Conservation (phyloP, 768 basidiomycete genomes). For the Hypsizygus marmoreus region DNA sequence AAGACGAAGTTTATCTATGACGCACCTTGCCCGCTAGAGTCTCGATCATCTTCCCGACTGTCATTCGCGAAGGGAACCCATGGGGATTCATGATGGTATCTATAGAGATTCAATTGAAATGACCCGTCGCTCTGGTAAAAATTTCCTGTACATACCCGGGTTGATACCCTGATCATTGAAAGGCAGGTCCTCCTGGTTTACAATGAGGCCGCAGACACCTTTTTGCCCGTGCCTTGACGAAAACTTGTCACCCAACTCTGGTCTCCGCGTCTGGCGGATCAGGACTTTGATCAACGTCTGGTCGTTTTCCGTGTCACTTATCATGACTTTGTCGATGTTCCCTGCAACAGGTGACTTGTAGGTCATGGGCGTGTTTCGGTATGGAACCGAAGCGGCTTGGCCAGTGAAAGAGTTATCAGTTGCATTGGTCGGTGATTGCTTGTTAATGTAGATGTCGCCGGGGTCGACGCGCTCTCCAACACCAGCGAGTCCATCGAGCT, state of each 20-base stretch:
- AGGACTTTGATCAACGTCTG: slow-evolving; percentile 96
- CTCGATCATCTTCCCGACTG: slow-evolving; percentile 99
- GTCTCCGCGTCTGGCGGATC: slow-evolving; percentile 93
- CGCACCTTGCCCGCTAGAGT: slow-evolving; percentile 88
- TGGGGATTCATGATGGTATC: slow-evolving; percentile 99
- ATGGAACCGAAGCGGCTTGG: slow-evolving; percentile 79
- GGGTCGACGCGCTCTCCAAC: slow-evolving; percentile 94
- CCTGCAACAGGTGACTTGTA: slow-evolving; percentile 95
- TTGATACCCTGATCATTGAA: slow-evolving; percentile 98
- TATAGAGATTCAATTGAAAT: slow-evolving; percentile 27
- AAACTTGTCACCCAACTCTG: slow-evolving; percentile 98
- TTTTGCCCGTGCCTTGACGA: slow-evolving; percentile 98
- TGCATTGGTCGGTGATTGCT: slow-evolving; percentile 94
- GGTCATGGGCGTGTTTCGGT: slow-evolving; percentile 89
- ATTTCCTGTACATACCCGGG: slow-evolving; percentile 58
- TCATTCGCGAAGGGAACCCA: slow-evolving; percentile 99
- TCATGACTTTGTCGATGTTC: slow-evolving; percentile 96
- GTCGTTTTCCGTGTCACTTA: slow-evolving; percentile 96
- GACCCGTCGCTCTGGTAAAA: slow-evolving; percentile 8
- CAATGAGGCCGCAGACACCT: slow-evolving; percentile 97
- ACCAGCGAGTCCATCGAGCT: slow-evolving; percentile 90
- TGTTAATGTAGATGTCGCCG: slow-evolving; percentile 94
- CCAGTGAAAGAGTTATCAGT: slow-evolving; percentile 88
- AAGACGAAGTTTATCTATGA: no score
- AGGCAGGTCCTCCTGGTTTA: slow-evolving; percentile 98